Base-by-base conservation (phyloP, 495 filamentous ascomycete genomes). In the Geoglossum glabrum region DNA sequence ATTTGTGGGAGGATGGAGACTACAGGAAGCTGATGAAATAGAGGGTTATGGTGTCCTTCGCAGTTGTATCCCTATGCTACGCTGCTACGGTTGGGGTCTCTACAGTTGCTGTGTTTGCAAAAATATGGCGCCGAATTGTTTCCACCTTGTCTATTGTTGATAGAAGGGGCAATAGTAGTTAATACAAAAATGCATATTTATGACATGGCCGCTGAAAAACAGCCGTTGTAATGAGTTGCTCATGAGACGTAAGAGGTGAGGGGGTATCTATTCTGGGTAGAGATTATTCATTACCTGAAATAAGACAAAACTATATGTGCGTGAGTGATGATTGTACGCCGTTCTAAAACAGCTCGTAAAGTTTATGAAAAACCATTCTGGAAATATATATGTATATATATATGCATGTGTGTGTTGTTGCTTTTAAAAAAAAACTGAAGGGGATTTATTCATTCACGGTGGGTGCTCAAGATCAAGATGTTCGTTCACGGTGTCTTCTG, bases 31-130 rank as follows among this genome's bases (percentile, higher is more conserved):
- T 19, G 49, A 52, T 31, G 49, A 52, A 52, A 52, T 52, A 52
- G 49, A 52, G 49, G 25, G 49, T 52, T 31, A 52, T 52, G 49
- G 49, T 52, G 49, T 52, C 49, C 19, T 52, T 52, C 23, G 25
- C 49, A 52, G 4, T 31, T 52, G 49, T 52, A 52, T 52, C 28
- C 25, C 49, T 52, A 52, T 31, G 49, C 28, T 52, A 27, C 49
- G 28, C 15, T n/a, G 49, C 19, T 17, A n/a, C n/a, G n/a, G 25
- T 28, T 31, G 28, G 49, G 28, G 49, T 26, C 49, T 30, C 28
- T 31, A 26, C 49, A 26, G 30, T 31, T 52, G 49, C 25, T 52
- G 23, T 52, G 25, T 52, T 31, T 31, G 49, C 7, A 52, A 31
- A 52, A 17, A 28, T 15, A 52, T 52, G 49, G 49, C 40, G 49